Percentiles rank a stretch among this genome's conserved stretches.
These are phyloP conservation scores for Cyberlindnera mississippiensis DNA, from an alignment of 805 yeast species.

Conservation along the genomic window DNA sequence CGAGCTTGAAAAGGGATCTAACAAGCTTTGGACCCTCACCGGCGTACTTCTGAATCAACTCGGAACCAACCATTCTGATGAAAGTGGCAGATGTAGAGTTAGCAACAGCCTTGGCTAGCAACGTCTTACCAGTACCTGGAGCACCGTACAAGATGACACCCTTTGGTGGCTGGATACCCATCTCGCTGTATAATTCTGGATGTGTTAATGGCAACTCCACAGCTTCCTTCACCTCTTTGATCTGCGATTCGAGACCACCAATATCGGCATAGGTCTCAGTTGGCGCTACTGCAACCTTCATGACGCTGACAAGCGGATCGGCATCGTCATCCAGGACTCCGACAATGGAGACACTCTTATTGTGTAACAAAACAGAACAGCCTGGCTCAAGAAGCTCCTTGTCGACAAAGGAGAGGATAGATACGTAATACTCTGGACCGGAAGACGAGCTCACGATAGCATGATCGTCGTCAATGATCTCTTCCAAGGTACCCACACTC, in stretches of 20 bases:
- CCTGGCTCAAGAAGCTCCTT: slow-evolving; percentile 96
- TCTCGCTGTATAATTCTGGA: slow-evolving; percentile 95
- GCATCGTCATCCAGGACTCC: slow-evolving; percentile 98
- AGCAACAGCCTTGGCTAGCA: slow-evolving; percentile 96
- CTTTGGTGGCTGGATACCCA: slow-evolving; percentile 98
- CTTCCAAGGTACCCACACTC: slow-evolving; percentile 95
- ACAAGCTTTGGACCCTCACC: slow-evolving; percentile 97
- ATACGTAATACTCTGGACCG: slow-evolving; percentile 96
- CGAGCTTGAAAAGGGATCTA: slow-evolving; percentile 92
- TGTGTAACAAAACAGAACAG: slow-evolving; percentile 91
- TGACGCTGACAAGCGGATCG: slow-evolving; percentile 95
- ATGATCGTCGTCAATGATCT: slow-evolving; percentile 96
- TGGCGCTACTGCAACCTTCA: slow-evolving; percentile 97
- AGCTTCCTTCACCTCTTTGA: slow-evolving; percentile 96
- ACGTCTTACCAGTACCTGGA: slow-evolving; percentile 96
- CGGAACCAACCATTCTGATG: slow-evolving; percentile 94
- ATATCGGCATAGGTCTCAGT: slow-evolving; percentile 95
- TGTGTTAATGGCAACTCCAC: slow-evolving; percentile 68
- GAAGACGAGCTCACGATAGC: slow-evolving; percentile 95
- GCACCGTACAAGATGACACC: slow-evolving; percentile 97
- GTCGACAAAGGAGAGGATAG: slow-evolving; percentile 94
- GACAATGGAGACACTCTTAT: slow-evolving; percentile 92
- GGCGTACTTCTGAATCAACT: slow-evolving; percentile 90
- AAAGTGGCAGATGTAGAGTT: slow-evolving; percentile 97
- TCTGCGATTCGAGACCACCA: slow-evolving; percentile 94